Evolutionary conservation across 2,329 filamentous ascomycete genomes (phyloP).

Genomic region (Ilyonectria robusta): DNA sequence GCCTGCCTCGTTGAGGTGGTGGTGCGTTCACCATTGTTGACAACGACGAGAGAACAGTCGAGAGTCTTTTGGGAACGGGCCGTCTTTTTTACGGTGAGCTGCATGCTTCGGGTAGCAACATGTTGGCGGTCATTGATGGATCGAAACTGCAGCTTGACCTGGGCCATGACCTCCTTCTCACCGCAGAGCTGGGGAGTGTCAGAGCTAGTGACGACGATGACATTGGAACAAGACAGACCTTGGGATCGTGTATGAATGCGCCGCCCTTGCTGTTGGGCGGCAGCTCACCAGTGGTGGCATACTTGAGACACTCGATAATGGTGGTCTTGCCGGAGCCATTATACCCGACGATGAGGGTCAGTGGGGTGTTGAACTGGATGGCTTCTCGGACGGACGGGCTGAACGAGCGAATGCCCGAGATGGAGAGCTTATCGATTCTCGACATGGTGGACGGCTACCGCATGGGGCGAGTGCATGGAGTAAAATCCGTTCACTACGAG

Average conservation of each 20-base stretch:
- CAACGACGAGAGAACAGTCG: conserved; percentile 82
- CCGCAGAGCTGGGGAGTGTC: conserved; percentile 71
- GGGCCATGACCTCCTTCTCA: conserved; percentile 90
- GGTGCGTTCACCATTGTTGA: conserved; percentile 84
- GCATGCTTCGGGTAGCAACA: conserved; percentile 86
- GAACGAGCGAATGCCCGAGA: conserved; percentile 88
- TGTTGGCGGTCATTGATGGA: conserved; percentile 84
- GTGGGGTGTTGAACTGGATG: conserved; percentile 89
- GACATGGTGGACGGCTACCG: conserved; percentile 66
- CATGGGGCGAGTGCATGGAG: conserved; percentile 21
- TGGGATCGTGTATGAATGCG: conserved; percentile 98
- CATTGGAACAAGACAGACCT: conserved; percentile 62
- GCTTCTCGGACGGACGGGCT: conserved; percentile 80
- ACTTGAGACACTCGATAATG: conserved; percentile 98
- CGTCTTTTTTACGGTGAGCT: conserved; percentile 88
- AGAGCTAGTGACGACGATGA: conserved; percentile 13
- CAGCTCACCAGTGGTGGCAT: conserved; percentile 94
- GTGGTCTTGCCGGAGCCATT: conserved; percentile 99
- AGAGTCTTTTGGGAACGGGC: conserved; percentile 84
- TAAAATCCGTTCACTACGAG: not conserved
- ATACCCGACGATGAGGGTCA: conserved; percentile 96
- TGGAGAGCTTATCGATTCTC: conserved; percentile 90
- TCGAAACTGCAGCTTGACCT: conserved; percentile 91
- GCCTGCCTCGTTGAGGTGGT: conserved; percentile 84
- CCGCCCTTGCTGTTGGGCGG: conserved; percentile 92